Evolutionary conservation across 176 grass and related monocot species (phyloP).

Genomic region (Puya raimondii): DNA sequence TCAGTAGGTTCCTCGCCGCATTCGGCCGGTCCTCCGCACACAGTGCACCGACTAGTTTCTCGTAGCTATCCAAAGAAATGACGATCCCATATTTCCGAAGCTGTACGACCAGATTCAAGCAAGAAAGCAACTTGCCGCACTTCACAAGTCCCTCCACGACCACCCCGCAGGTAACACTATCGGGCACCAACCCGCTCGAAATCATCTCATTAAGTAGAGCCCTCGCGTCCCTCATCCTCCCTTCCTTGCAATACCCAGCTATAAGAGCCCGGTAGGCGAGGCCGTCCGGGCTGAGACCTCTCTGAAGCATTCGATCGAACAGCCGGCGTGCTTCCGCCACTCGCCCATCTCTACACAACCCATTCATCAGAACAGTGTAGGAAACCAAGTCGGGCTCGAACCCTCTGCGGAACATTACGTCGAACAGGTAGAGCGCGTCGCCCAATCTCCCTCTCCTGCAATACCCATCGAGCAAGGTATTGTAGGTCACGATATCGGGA

Average conservation of each 20-base stretch:
- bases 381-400: constrained; percentile 63
- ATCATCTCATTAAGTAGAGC: constrained; percentile 62
- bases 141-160: constrained; percentile 51
- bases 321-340: constrained; percentile 40
- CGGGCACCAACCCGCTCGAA: constrained; percentile 25
- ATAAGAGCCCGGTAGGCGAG: constrained; percentile 57
- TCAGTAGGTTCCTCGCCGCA: constrained; percentile 58
- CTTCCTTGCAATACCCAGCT: constrained; percentile 54
- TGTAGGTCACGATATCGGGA: constrained; percentile 86
- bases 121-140: constrained; percentile 52
- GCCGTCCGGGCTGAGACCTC: constrained; percentile 51
- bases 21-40: constrained; percentile 53
- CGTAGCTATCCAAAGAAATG: constrained; percentile 48
- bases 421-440: constrained; percentile 55
- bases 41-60: constrained; percentile 38
- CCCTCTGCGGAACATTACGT: constrained; percentile 56
- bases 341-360: constrained; percentile 41
- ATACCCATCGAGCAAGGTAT: constrained; percentile 61
- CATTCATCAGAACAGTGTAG: constrained; percentile 61
- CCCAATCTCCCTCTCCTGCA: constrained; percentile 50
- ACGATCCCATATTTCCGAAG: constrained; percentile 38
- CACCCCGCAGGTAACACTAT: constrained; percentile 28
- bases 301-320: constrained; percentile 57
- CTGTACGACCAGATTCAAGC: constrained; percentile 67
- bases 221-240: constrained; percentile 46